These are phyloP conservation scores for Trichosporon sp. DNA, from an alignment of 1,284 basidiomycete species.

Conservation along the genomic window DNA sequence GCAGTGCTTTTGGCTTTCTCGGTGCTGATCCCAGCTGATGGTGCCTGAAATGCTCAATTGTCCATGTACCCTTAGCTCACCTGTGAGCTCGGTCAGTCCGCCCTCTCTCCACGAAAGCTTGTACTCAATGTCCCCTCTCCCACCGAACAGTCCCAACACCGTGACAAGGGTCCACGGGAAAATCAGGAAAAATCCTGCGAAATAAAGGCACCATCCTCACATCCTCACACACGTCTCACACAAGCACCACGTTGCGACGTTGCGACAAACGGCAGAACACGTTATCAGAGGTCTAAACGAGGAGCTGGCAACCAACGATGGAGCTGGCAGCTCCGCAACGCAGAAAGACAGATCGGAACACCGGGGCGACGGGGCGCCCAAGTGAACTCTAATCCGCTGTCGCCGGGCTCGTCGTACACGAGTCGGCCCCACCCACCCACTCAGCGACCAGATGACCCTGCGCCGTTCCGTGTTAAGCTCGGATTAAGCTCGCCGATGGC, in stretches of 20 bases:
- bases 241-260: background rate
- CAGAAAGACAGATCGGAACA: background rate
- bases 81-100: background rate
- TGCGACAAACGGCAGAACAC: background rate
- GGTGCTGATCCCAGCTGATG: slow-evolving; percentile 13
- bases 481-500: slow-evolving; percentile 6
- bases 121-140: background rate
- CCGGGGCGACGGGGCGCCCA: background rate
- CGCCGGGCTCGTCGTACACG: slow-evolving; percentile 1
- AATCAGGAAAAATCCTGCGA: background rate
- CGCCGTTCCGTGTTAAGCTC: background rate
- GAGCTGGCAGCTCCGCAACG: background rate
- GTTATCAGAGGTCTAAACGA: background rate
- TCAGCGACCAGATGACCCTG: background rate
- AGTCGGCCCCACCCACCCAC: background rate
- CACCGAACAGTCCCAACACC: background rate
- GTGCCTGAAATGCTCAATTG: background rate
- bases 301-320: background rate
- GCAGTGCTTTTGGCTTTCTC: background rate
- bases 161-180: background rate
- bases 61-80: background rate
- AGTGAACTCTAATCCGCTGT: background rate
- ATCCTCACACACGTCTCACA: background rate
- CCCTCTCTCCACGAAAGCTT: slow-evolving; percentile 1
- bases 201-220: background rate